phyloP scores from a whole-genome alignment of 176 grass and related monocot genomes.

The Triticum timopheevii region DNA sequence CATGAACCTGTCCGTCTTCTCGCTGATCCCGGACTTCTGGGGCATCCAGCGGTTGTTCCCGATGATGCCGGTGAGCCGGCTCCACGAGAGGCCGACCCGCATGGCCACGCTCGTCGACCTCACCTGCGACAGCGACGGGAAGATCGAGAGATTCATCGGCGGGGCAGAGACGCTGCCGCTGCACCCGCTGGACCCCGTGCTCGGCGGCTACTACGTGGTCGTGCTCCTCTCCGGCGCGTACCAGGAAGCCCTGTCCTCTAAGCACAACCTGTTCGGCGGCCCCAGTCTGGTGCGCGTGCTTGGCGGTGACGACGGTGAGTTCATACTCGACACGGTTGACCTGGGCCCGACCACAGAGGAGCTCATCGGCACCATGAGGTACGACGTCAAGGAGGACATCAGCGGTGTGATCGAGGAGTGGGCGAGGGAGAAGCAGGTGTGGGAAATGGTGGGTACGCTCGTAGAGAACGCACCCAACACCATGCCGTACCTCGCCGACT shows the following conservation, averaged over 20 bases:
- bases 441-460: neutral
- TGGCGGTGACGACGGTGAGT: neutral
- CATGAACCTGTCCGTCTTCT: conserved; percentile 44
- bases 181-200: neutral
- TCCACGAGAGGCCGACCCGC: neutral
- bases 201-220: conserved; percentile 33
- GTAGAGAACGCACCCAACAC: neutral
- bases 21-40: conserved; percentile 23
- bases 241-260: neutral
- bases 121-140: conserved; percentile 46
- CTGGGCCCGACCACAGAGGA: neutral
- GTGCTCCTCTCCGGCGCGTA: conserved; percentile 16
- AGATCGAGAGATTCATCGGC: conserved; percentile 33
- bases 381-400: conserved; percentile 1
- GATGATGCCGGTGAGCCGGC: conserved; percentile 33
- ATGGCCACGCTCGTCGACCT: conserved; percentile 30
- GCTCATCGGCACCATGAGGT: neutral
- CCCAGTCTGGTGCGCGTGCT: conserved; percentile 19
- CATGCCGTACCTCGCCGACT: conserved; percentile 20
- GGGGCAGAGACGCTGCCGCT: neutral
- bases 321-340: neutral
- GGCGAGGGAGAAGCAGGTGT: neutral
- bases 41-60: conserved; percentile 38
- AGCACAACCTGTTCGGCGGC: conserved; percentile 32
- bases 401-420: neutral